A percentile compares a stretch with the other conserved stretches of the same genome.
These are phyloP conservation scores for Alternaria dauci DNA, from an alignment of 2,329 filamentous ascomycete genomes.

Conservation along the genomic window DNA sequence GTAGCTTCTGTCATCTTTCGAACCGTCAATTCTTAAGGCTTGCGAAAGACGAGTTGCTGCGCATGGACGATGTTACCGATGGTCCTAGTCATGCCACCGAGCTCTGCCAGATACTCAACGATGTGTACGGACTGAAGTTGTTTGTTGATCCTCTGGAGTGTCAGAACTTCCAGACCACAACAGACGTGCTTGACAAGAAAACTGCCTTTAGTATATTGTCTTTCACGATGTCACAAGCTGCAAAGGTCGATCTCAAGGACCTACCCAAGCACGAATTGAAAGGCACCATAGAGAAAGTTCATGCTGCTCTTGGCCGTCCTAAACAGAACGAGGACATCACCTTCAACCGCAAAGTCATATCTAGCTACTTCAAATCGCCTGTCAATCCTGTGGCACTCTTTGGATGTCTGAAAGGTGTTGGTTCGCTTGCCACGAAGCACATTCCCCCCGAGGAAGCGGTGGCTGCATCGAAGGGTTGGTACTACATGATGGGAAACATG, in stretches of 20 bases:
- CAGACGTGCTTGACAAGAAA: constrained; percentile 76
- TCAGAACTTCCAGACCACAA: constrained; percentile 76
- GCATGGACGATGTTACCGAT: constrained; percentile 77
- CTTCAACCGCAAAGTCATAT: constrained; percentile 87
- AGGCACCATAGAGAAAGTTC: constrained; percentile 89
- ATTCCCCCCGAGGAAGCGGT: constrained; percentile 71
- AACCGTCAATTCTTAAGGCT: constrained; percentile 90
- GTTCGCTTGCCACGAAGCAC: constrained; percentile 54
- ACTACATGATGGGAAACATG: constrained; percentile 88
- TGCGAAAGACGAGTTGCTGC: constrained; percentile 84
- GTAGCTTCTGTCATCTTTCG: constrained; percentile 83
- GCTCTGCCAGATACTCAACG: constrained; percentile 70
- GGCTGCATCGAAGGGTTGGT: constrained; percentile 86
- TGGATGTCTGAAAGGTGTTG: constrained; percentile 79
- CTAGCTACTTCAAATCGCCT: constrained; percentile 80
- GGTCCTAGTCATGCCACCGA: constrained; percentile 75
- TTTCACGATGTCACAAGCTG: constrained; percentile 81
- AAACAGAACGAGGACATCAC: constrained; percentile 81
- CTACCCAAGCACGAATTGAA: constrained; percentile 91
- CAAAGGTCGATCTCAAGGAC: constrained; percentile 87
- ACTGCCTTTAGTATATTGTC: constrained; percentile 85
- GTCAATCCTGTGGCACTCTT: constrained; percentile 84
- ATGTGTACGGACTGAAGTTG: constrained; percentile 50
- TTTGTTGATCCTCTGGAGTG: constrained; percentile 48
- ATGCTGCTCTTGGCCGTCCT: constrained; percentile 79